Evolutionary conservation across 805 yeast genomes (phyloP), one percentile per base, ranked within the genome.

Genomic region (Monosporozyma unispora): DNA sequence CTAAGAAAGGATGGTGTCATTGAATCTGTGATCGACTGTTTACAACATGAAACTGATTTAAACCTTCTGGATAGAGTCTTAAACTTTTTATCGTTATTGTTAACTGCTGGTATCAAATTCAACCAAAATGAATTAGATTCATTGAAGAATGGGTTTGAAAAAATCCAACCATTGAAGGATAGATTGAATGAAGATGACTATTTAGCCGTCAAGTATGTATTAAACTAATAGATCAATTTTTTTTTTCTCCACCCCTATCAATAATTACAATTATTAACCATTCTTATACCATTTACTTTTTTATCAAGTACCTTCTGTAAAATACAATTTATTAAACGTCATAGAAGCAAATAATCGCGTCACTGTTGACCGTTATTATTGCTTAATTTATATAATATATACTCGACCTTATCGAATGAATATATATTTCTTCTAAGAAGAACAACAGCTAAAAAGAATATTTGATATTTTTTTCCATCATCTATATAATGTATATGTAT

Each of bases 31-130:
- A 57, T 70, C n/a, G 53, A 60, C 12, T 53, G 53, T 42, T 41
- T 67, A 41, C 54, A 56, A 22, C 51, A 57, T 14, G 67, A 62
- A n/a, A 50, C 59, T 5, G 49, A 78, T 53, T 56, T 78, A 12
- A 77, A 77, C 16, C 68, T 81, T 39, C 69, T 78, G 25, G 90
- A 84, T 55, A 80, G 79, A 62, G 73, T 77, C 0, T 63, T 83
- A 52, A 73, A 74, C 50, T 67, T 82, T 23, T 56, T 84, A 18
- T 58, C 72, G 1, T 75, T 74, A 29, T 64, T 83, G 52, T 65
- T 75, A 19, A 56, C 69, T 7, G 68, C 70, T 12, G 70, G 71
- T 2, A 79, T 74, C 58, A 55, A 65, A 44, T 82, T 82, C 55
- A 68, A 65, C 25, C 64, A 68, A 0, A 66, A 59, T 0, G 86